Conservation (phyloP, 164 flowering plant species). For the Vitis amurensis region DNA sequence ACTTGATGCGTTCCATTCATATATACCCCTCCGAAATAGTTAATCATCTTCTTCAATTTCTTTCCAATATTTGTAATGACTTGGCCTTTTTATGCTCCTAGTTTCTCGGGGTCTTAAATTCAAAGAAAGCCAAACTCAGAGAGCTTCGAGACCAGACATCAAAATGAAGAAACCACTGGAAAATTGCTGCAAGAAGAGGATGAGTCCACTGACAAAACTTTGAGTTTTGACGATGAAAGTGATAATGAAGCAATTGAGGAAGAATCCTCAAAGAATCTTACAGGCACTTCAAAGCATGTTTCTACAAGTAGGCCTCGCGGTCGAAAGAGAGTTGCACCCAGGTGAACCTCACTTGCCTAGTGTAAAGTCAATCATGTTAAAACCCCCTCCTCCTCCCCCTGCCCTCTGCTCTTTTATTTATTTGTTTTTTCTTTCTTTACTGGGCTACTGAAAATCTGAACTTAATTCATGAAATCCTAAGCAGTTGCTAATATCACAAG, state of each 20-base stretch:
- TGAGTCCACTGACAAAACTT: slow-evolving; percentile 63
- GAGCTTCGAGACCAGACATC: slow-evolving; percentile 63
- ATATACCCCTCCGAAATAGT: not conserved
- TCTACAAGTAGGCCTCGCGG: slow-evolving; percentile 33
- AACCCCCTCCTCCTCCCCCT: no score
- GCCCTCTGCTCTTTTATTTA: no score
- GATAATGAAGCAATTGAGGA: slow-evolving; percentile 40
- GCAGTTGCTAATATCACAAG: no score
- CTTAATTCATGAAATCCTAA: no score
- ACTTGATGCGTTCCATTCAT: not conserved
- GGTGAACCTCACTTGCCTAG: slow-evolving; percentile 3
- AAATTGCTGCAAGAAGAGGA: slow-evolving; percentile 48
- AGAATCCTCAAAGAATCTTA: slow-evolving; percentile 22
- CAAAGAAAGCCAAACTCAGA: slow-evolving; percentile 84
- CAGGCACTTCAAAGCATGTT: slow-evolving; percentile 40
- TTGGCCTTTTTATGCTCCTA: slow-evolving; percentile 22
- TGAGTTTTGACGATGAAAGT: slow-evolving; percentile 47
- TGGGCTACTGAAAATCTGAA: no score
- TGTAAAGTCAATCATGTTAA: not conserved
- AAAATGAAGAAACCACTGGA: slow-evolving; percentile 24
- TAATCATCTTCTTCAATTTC: not conserved
- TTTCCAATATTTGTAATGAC: not conserved
- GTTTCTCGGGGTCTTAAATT: slow-evolving; percentile 77
- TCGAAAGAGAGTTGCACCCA: slow-evolving; percentile 38
- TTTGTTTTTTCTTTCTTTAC: no score